Conservation (phyloP, 139 green algal species). For the Chlamydomonas sphaeroides region DNA sequence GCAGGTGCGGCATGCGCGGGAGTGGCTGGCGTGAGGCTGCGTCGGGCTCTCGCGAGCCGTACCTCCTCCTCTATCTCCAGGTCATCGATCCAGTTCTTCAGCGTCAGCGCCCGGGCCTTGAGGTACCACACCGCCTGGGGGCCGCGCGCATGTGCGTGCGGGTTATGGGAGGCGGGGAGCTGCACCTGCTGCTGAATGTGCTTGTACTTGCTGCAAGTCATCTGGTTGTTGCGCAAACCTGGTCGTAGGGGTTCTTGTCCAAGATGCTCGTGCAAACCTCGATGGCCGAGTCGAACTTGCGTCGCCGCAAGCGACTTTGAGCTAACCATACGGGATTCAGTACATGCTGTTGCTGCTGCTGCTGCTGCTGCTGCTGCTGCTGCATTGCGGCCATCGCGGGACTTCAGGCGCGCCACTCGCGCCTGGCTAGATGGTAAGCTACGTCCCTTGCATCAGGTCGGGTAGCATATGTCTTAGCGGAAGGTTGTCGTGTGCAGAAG, state of each 20-base stretch:
- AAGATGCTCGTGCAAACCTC: slow-evolving; percentile 73
- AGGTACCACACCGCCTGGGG: slow-evolving; percentile 81
- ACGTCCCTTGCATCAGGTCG: too few species aligned
- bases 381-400: not conserved
- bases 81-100: slow-evolving; percentile 87
- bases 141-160: too few species aligned
- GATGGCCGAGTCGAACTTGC: slow-evolving; percentile 75
- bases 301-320: slow-evolving; percentile 60
- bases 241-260: slow-evolving; percentile 75
- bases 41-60: not conserved
- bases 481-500: too few species aligned
- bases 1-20: not conserved
- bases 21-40: not conserved
- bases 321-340: slow-evolving; percentile 76
- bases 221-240: slow-evolving; percentile 56
- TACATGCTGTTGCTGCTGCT: not conserved
- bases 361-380: not conserved
- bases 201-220: not conserved
- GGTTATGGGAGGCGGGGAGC: too few species aligned
- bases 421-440: too few species aligned
- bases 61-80: slow-evolving; percentile 86
- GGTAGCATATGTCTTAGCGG: too few species aligned
- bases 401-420: too few species aligned
- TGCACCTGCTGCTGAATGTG: too few species aligned
- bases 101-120: slow-evolving; percentile 76